A percentile compares a stretch with the other conserved stretches of the same genome.
Conservation (phyloP, 768 basidiomycete species). For the Suillus paluster region DNA sequence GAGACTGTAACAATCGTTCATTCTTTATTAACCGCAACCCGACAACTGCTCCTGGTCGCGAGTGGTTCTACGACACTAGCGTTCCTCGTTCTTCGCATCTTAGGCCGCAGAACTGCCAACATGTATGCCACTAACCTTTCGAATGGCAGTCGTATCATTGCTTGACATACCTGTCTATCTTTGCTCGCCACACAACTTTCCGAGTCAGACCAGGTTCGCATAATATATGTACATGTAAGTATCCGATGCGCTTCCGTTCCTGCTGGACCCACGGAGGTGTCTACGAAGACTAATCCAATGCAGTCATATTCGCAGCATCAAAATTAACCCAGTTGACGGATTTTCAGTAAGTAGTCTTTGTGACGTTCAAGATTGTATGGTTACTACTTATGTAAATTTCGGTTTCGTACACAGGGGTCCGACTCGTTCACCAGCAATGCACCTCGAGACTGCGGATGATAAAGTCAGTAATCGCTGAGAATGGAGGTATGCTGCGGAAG, state of each 20-base stretch:
- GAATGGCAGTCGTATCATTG: not conserved
- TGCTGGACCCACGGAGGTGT: no score
- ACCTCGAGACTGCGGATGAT: not conserved
- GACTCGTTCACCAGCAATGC: no score
- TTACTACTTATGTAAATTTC: not conserved
- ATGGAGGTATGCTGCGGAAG: not conserved
- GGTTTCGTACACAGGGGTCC: not conserved
- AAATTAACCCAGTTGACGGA: not conserved
- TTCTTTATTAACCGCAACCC: not conserved
- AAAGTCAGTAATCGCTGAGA: not conserved
- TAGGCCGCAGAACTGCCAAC: not conserved
- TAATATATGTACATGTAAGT: not conserved
- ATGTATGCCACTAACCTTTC: not conserved
- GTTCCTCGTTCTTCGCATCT: not conserved
- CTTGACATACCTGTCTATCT: not conserved
- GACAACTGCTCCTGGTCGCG: not conserved
- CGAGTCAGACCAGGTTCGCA: not conserved
- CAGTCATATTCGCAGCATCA: not conserved
- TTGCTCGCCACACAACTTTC: not conserved
- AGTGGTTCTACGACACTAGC: not conserved
- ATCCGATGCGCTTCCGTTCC: not conserved
- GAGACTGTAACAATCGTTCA: not conserved
- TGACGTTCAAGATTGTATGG: not conserved
- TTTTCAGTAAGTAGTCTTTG: not conserved
- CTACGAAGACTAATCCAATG: not conserved